These are phyloP conservation scores for Adansonia madagascariensis DNA, from an alignment of 441 rosid genomes.

Conservation along the genomic window DNA sequence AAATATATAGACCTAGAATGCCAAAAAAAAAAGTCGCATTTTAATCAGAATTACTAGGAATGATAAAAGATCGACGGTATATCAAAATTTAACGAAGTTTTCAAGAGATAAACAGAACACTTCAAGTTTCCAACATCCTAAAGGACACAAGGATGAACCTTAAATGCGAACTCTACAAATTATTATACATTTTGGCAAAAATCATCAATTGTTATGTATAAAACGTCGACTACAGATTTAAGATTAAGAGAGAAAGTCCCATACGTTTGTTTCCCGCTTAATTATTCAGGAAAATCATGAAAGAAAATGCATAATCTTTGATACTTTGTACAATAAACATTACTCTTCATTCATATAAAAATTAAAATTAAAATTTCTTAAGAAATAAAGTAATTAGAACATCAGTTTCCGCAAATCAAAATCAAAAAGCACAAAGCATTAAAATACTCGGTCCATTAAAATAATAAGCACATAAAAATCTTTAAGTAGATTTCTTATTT, in stretches of 20 bases:
- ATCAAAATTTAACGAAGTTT: constrained; percentile 14
- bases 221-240: background rate
- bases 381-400: background rate
- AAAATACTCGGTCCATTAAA: background rate
- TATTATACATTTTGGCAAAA: background rate
- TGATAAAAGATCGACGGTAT: background rate
- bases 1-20: background rate
- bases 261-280: background rate
- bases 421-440: background rate
- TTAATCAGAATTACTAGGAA: background rate
- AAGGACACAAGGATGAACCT: background rate
- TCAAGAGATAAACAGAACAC: background rate
- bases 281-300: background rate
- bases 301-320: background rate
- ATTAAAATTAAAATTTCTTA: background rate
- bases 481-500: background rate
- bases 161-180: background rate
- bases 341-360: background rate
- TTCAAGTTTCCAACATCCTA: background rate
- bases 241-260: background rate
- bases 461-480: too few species aligned
- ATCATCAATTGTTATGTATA: background rate
- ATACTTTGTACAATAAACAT: background rate
- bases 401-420: background rate
- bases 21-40: background rate